Conservation (phyloP, 139 green algal species). For the Chlorella sp. region DNA sequence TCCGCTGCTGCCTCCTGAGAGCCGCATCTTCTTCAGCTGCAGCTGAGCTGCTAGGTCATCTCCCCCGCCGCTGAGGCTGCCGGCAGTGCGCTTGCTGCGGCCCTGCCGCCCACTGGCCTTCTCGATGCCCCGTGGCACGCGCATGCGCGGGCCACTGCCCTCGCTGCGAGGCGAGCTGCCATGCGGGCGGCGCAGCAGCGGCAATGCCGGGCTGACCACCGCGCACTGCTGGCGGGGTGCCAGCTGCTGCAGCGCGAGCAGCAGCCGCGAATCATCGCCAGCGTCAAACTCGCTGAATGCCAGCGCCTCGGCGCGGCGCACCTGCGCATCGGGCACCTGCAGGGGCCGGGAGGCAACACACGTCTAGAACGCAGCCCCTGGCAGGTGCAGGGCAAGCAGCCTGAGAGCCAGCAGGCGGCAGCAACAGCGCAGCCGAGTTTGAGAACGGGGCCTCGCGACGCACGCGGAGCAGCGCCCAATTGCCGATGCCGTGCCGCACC, state of each 20-base stretch:
- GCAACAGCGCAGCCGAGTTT: not conserved
- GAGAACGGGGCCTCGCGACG: not conserved
- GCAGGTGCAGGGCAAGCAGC: no score
- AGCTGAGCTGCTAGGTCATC: not conserved
- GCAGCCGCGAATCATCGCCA: not conserved
- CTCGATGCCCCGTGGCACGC: no score
- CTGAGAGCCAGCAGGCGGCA: not conserved
- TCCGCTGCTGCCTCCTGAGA: not conserved
- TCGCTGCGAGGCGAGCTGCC: no score
- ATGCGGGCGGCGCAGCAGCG: no score
- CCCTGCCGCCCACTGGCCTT: not conserved
- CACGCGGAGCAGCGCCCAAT: constrained; percentile 17
- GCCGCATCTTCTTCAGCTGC: constrained; percentile 11
- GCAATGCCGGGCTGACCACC: no score
- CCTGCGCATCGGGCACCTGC: constrained; percentile 22
- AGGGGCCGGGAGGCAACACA: no score
- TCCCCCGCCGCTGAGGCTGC: no score
- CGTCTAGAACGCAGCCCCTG: no score
- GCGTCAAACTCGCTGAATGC: constrained; percentile 32
- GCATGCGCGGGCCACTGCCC: no score
- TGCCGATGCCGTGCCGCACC: constrained; percentile 20
- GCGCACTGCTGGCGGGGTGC: not conserved
- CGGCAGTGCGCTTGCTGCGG: constrained; percentile 20
- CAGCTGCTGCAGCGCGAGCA: not conserved
- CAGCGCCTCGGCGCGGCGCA: constrained; percentile 14